Percentiles rank a stretch among this genome's conserved stretches.
These are phyloP conservation scores for Phytophthora quininea DNA, from an alignment of 352 stramenopile species.

Conservation along the genomic window DNA sequence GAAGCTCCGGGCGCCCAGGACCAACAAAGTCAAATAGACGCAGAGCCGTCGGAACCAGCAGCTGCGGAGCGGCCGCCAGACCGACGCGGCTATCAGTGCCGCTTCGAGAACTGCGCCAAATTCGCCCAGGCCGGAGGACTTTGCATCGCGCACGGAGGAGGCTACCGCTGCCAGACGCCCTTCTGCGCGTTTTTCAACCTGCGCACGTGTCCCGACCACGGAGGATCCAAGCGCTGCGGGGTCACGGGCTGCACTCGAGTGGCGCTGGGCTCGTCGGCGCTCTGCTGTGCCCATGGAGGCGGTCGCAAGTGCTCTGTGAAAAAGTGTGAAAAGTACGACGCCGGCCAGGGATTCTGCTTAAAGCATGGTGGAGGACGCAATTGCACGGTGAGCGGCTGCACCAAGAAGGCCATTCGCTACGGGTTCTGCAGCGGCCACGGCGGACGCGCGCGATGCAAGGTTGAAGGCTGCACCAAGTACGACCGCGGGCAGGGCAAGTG, in stretches of 20 bases:
- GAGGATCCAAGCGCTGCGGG: constrained; percentile 69
- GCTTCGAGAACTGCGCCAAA: constrained; percentile 57
- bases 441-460: constrained; percentile 73
- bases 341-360: constrained; percentile 68
- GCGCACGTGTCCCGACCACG: constrained; percentile 78
- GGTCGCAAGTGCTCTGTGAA: constrained; percentile 73
- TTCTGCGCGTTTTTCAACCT: constrained; percentile 76
- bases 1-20: neutral
- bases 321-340: constrained; percentile 79
- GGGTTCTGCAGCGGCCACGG: constrained; percentile 77
- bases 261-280: constrained; percentile 47
- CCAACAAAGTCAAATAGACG: neutral
- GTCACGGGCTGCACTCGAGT: constrained; percentile 59
- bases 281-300: constrained; percentile 72
- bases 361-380: constrained; percentile 72
- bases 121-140: constrained; percentile 67
- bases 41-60: neutral
- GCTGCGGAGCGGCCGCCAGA: neutral
- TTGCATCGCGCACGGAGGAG: constrained; percentile 70
- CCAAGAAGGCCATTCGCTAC: constrained; percentile 81
- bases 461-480: constrained; percentile 78
- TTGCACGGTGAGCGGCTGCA: constrained; percentile 64
- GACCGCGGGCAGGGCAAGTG: constrained; percentile 80
- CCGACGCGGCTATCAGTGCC: constrained; percentile 48
- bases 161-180: constrained; percentile 72